Base-by-base conservation (phyloP, 306 rosid species). In the Cotoneaster glaucophyllus region DNA sequence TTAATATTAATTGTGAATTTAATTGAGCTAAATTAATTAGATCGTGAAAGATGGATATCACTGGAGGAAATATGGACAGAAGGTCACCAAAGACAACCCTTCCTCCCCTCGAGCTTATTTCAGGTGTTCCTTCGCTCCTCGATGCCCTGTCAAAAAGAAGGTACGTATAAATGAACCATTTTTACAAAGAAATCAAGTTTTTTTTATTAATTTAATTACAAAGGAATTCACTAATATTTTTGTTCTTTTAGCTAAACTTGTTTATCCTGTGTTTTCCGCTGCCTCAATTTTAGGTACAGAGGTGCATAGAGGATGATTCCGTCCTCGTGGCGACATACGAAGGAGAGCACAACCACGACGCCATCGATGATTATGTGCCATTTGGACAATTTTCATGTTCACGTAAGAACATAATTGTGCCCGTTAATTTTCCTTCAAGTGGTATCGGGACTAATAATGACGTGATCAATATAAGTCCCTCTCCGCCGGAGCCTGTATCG, bases 1-100 rank as follows among this genome's bases (percentile, higher is more conserved):
- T 50, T 50, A 24, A 74, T 32, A 18, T 22, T 57, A 57, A 26
- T 18, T 69, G 10, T 37, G 53, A 34, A 54, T 17, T 52, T 18
- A 50, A 50, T 50, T n/a, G 62, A 11, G n/a, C 62, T 10, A 8
- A 15, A 29, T 14, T 24, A 39, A 21, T 24, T 66, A 84, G 87
- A 56, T 24, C 2, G 80, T 91, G 67, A 85, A 72, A 73, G 97
- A 91, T 80, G 94, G 94, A 0, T 85, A 84, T 64, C 91, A 84
- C 52, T 91, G 97, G 97, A 87, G 94, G 67, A 91, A 91, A 85
- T 91, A 91, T 79, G 97, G 97, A 17, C 94, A 91, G 68, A 91
- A 91, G 79, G 91, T 91, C 39, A 91, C 97, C 68, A 91, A 91
- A 83, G 91, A 89, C 56, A 87, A 89, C 79, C 88, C 85, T 6